phyloP scores from a whole-genome alignment of 169 alveolate genomes.

The Plasmodium sp. region DNA sequence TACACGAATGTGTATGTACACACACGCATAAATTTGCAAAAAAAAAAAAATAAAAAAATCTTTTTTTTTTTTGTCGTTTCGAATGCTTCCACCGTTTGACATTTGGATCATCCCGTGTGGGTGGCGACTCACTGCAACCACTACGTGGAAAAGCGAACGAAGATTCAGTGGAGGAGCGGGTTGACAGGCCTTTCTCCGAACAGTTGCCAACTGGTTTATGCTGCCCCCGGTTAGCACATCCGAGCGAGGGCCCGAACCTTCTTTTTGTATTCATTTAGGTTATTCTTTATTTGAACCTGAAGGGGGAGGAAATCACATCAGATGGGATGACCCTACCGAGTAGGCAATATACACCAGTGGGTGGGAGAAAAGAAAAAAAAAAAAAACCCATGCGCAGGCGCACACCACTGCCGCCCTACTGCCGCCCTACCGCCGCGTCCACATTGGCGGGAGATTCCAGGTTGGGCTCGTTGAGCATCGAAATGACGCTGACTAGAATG shows the following conservation, averaged over 20 bases:
- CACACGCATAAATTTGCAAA: neutral
- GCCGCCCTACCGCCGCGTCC: conserved; percentile 92
- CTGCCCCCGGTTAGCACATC: conserved; percentile 45
- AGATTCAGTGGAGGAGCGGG: neutral
- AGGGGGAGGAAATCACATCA: neutral
- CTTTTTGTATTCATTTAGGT: conserved; percentile 89
- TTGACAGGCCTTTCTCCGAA: neutral
- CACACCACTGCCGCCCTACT: neutral
- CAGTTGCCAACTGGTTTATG: neutral
- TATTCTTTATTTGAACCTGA: conserved; percentile 85
- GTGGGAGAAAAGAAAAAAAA: neutral
- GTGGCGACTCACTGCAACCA: neutral
- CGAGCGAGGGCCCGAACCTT: conserved; percentile 91
- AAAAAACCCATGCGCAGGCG: neutral
- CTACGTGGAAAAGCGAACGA: neutral
- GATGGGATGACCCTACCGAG: neutral
- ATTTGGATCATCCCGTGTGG: neutral
- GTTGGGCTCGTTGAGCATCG: conserved; percentile 98
- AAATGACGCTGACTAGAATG: conserved; percentile 94
- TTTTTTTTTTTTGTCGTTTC: neutral
- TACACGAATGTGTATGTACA: neutral
- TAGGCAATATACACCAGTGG: neutral
- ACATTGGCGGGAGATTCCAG: conserved; percentile 97
- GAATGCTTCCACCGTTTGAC: neutral
- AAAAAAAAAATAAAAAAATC: neutral